Conservation (phyloP, 2,329 filamentous ascomycete genomes). For the Aspergillus cejpii region DNA sequence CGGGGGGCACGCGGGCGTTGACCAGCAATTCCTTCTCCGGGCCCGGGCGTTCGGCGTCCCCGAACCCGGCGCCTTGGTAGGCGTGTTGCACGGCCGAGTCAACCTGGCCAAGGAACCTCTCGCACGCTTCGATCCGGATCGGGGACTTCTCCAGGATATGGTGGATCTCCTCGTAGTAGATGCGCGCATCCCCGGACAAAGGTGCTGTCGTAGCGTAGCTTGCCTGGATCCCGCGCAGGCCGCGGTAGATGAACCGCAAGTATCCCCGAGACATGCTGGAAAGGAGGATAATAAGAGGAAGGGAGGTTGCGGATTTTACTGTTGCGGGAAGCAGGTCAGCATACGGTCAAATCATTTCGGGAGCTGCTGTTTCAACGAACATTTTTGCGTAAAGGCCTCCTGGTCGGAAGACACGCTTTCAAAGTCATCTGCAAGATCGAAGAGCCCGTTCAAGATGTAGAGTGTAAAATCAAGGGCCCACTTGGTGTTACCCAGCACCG, state of each 20-base stretch:
- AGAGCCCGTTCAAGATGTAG: constrained; percentile 51
- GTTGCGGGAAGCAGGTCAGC: constrained; percentile 3
- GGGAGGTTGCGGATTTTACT: constrained; percentile 36
- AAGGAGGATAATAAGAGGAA: constrained; percentile 54
- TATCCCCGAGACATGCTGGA: constrained; percentile 69
- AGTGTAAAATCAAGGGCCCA: constrained; percentile 66
- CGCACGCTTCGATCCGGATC: constrained; percentile 56
- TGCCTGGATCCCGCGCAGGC: constrained; percentile 52
- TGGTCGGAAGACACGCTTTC: constrained; percentile 29
- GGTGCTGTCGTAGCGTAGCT: constrained; percentile 37
- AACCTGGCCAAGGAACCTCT: constrained; percentile 59
- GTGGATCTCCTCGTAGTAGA: constrained; percentile 50
- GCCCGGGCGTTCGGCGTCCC: constrained; percentile 41
- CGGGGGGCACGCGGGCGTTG: constrained; percentile 46
- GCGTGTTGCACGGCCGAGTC: constrained; percentile 58
- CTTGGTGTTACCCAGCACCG: constrained; percentile 65
- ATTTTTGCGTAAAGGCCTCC: constrained; percentile 34
- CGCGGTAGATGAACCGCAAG: constrained; percentile 61
- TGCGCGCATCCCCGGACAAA: constrained; percentile 33
- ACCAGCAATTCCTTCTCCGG: constrained; percentile 51
- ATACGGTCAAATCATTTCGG: background rate
- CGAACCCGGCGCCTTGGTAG: constrained; percentile 44
- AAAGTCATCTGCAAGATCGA: constrained; percentile 39
- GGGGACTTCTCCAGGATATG: constrained; percentile 47
- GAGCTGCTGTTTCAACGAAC: constrained; percentile 18